Conservation (phyloP, 1,284 basidiomycete species). For the Melampsora americana region DNA sequence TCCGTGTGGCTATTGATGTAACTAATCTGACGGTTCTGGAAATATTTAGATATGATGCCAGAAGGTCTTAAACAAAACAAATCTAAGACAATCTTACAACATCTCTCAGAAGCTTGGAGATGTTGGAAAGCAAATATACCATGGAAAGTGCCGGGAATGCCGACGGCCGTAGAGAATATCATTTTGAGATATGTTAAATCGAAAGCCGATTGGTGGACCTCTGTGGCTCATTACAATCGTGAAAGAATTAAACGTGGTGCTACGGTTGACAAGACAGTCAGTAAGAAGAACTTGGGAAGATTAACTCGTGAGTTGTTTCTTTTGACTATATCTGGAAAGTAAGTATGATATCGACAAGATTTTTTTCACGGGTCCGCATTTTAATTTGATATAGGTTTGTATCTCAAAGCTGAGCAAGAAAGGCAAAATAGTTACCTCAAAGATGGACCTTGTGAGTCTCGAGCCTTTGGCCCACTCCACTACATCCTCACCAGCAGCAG, state of each 20-base stretch:
- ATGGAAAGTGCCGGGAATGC: slow-evolving; percentile 96
- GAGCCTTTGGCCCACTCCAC: not conserved
- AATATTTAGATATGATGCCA: slow-evolving; percentile 70
- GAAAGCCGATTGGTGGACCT: slow-evolving; percentile 99
- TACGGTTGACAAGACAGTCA: slow-evolving; percentile 98
- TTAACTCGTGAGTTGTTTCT: slow-evolving; percentile 65
- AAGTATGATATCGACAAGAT: not conserved
- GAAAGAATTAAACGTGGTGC: slow-evolving; percentile 93
- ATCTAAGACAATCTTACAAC: slow-evolving; percentile 96
- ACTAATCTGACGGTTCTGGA: not conserved
- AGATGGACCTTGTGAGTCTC: slow-evolving; percentile 62
- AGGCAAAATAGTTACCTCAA: slow-evolving; percentile 94
- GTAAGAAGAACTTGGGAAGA: slow-evolving; percentile 89
- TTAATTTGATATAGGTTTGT: slow-evolving; percentile 62
- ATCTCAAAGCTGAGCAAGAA: slow-evolving; percentile 96
- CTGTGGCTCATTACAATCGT: slow-evolving; percentile 85
- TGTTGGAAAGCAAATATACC: slow-evolving; percentile 97
- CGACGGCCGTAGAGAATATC: slow-evolving; percentile 97
- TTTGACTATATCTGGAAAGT: too few relatives aligned
- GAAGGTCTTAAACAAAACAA: slow-evolving; percentile 99
- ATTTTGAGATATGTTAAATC: slow-evolving; percentile 98
- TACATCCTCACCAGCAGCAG: not conserved
- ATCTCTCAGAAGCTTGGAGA: slow-evolving; percentile 95
- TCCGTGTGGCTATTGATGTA: not conserved
- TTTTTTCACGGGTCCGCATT: not conserved